phyloP scores from a whole-genome alignment of 1,284 basidiomycete genomes.

The Sparassis latifolia region DNA sequence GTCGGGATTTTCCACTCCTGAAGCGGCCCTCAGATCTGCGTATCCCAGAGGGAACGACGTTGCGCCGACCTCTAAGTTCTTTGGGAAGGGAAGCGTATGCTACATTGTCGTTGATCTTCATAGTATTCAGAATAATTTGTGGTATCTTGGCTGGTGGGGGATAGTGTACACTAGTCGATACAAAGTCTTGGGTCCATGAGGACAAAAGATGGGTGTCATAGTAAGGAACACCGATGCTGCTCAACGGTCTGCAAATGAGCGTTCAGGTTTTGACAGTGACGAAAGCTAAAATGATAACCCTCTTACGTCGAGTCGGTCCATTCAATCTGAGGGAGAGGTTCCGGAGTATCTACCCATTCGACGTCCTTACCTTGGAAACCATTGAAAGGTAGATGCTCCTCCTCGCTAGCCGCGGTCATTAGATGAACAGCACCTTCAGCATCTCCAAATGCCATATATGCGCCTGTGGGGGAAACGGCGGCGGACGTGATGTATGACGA shows the following conservation, averaged over 20 bases:
- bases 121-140: constrained; percentile 63
- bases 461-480: constrained; percentile 80
- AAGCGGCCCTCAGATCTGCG: constrained; percentile 64
- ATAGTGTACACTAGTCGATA: constrained; percentile 37
- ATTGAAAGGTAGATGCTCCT: constrained; percentile 73
- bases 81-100: constrained; percentile 84
- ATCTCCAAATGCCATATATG: constrained; percentile 91
- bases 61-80: constrained; percentile 78
- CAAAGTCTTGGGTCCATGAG: constrained; percentile 61
- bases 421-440: constrained; percentile 84
- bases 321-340: constrained; percentile 62
- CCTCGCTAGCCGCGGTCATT: constrained; percentile 68
- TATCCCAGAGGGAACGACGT: constrained; percentile 52
- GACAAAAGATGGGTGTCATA: constrained; percentile 80
- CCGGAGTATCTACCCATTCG: constrained; percentile 79
- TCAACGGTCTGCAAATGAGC: constrained; percentile 62
- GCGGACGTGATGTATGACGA: constrained; percentile 76
- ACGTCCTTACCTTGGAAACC: constrained; percentile 80
- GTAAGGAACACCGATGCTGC: constrained; percentile 85
- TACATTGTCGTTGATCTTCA: constrained; percentile 85
- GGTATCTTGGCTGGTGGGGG: constrained; percentile 78
- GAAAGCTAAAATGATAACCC: neutral
- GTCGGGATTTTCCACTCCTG: constrained; percentile 66
- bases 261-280: constrained; percentile 1
- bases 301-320: constrained; percentile 82